phyloP scores from a whole-genome alignment of 2,329 filamentous ascomycete species.

The Fusarium udum region DNA sequence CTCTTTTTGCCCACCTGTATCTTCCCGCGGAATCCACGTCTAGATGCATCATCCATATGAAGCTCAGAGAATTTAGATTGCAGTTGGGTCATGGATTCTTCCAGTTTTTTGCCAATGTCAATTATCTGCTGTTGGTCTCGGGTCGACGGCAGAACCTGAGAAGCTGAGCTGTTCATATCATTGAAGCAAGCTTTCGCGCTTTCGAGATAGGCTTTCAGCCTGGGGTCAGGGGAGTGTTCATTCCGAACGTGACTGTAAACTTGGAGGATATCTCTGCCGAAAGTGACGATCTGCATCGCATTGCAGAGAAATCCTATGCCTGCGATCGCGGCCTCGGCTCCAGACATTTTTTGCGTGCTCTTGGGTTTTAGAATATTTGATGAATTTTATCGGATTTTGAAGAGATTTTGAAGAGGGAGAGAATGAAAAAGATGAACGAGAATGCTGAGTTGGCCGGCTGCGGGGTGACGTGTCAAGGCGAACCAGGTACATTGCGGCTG shows the following conservation, averaged over 20 bases:
- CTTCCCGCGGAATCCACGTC: not conserved
- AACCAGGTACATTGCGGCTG: not conserved
- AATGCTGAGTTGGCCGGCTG: fast-evolving
- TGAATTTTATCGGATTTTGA: fast-evolving
- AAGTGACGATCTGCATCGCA: not conserved
- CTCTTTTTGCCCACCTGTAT: not conserved
- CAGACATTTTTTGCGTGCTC: not conserved
- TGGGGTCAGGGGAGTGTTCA: not conserved
- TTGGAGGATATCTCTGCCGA: not conserved
- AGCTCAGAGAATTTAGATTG: not conserved
- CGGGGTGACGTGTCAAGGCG: not conserved
- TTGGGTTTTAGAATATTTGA: fast-evolving
- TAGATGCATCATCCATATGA: not conserved
- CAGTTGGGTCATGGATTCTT: not conserved
- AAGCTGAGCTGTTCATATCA: not conserved
- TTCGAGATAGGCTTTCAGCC: not conserved
- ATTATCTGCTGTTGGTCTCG: not conserved
- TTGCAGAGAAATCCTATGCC: not conserved
- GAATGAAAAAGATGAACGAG: fast-evolving
- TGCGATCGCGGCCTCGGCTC: not conserved
- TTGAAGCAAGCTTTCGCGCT: not conserved
- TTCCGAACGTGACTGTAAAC: not conserved
- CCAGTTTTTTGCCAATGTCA: not conserved
- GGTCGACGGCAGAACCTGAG: fast-evolving
- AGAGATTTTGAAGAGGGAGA: fast-evolving